Conservation (phyloP, 1,284 basidiomycete genomes). For the Puccinia triticina region DNA sequence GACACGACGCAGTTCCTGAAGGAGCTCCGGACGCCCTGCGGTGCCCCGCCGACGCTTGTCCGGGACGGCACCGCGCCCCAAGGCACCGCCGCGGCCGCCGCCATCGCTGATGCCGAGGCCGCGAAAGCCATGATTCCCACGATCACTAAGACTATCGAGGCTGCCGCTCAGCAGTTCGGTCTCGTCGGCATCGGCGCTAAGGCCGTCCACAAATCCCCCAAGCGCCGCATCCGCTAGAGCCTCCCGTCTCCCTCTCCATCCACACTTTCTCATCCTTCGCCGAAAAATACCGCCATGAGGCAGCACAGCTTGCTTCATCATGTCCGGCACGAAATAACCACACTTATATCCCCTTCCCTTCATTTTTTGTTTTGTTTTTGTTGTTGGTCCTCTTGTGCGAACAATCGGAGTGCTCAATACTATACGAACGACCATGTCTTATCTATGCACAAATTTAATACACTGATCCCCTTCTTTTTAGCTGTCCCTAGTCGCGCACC, state of each 20-base stretch:
- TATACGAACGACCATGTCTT: too few relatives aligned
- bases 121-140: conserved; percentile 29
- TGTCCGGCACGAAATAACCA: neutral
- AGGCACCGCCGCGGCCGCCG: conserved; percentile 18
- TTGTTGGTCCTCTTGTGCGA: too few relatives aligned
- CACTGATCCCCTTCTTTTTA: too few relatives aligned
- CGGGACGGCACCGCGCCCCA: conserved; percentile 4
- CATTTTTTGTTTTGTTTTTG: neutral
- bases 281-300: neutral
- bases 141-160: conserved; percentile 1
- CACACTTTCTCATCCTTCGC: neutral
- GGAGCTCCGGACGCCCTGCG: conserved; percentile 33
- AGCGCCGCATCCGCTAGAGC: neutral
- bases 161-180: conserved; percentile 23
- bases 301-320: neutral
- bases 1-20: conserved; percentile 23
- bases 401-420: too few relatives aligned
- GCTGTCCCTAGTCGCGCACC: too few relatives aligned
- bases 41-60: neutral
- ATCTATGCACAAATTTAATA: too few relatives aligned
- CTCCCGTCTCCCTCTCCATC: neutral
- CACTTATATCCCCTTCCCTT: neutral
- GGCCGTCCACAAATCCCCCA: conserved; percentile 16
- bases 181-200: conserved; percentile 27
- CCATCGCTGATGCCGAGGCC: conserved; percentile 15